Conservation (phyloP, 2,329 filamentous ascomycete species). For the Diaporthe humulicola region DNA sequence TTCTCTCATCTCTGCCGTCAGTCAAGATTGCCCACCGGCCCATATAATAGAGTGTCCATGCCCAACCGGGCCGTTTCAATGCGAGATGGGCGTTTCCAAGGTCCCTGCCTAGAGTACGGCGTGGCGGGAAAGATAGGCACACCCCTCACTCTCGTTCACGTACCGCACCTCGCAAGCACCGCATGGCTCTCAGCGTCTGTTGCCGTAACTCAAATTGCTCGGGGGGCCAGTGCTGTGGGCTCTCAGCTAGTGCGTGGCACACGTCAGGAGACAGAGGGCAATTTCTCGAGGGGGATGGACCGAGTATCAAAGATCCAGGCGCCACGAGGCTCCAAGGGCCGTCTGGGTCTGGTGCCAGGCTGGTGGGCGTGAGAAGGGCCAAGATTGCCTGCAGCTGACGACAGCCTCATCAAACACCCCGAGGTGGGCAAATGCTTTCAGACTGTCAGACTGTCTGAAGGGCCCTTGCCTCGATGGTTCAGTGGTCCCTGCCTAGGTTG, state of each 20-base stretch:
- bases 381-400: constrained; percentile 15
- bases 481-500: background rate
- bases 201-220: constrained; percentile 11
- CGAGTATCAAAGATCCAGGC: constrained; percentile 3
- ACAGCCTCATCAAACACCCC: constrained; percentile 23
- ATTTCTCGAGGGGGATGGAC: constrained; percentile 1
- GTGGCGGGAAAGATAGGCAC: background rate
- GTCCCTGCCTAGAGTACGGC: background rate
- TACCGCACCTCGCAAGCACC: background rate
- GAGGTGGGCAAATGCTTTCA: background rate
- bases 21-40: background rate
- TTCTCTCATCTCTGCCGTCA: background rate
- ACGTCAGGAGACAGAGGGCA: background rate
- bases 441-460: background rate
- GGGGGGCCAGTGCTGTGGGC: constrained; percentile 19
- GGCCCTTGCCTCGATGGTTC: background rate
- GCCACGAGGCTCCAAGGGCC: background rate
- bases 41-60: background rate
- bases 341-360: background rate
- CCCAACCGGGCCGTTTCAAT: constrained; percentile 12
- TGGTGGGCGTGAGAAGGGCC: constrained; percentile 3
- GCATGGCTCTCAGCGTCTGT: background rate
- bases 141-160: background rate
- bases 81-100: constrained; percentile 15
- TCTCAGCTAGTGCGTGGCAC: constrained; percentile 4